Percentiles rank a stretch among this genome's conserved stretches.
These are phyloP conservation scores for Hypoxylon sp. DNA, from an alignment of 2,329 filamentous ascomycete genomes.

Conservation along the genomic window DNA sequence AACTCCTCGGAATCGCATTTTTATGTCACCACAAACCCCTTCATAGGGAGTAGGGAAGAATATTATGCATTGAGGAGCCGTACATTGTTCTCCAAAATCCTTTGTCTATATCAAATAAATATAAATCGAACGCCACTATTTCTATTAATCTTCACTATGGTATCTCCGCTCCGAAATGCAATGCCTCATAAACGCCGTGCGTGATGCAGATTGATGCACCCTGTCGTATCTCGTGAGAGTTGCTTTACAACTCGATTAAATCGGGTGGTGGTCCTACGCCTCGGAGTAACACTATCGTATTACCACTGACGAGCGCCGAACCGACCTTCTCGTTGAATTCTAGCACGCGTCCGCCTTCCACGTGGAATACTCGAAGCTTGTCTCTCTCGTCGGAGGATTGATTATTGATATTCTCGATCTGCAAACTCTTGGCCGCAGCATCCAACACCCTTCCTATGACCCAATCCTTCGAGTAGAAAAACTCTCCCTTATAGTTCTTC, in stretches of 20 bases:
- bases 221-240: constrained; percentile 23
- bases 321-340: constrained; percentile 92
- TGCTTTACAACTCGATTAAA: constrained; percentile 70
- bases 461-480: constrained; percentile 88
- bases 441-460: constrained; percentile 89
- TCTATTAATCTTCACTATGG: constrained; percentile 21
- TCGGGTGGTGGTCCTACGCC: constrained; percentile 87
- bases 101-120: constrained; percentile 26
- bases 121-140: constrained; percentile 18
- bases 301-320: constrained; percentile 79
- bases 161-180: constrained; percentile 43
- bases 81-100: constrained; percentile 15
- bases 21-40: constrained; percentile 15
- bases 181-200: constrained; percentile 43
- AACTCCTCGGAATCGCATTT: constrained; percentile 14
- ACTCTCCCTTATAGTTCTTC: constrained; percentile 85
- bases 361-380: constrained; percentile 89
- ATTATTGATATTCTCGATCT: constrained; percentile 89
- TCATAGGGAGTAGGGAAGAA: neutral
- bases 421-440: constrained; percentile 80
- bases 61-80: constrained; percentile 8
- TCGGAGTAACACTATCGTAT: constrained; percentile 89
- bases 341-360: constrained; percentile 87
- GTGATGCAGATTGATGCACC: constrained; percentile 46
- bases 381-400: constrained; percentile 81